These are phyloP conservation scores for Wallacemonas sp. DNA, from an alignment of 208 protist species.

Conservation along the genomic window DNA sequence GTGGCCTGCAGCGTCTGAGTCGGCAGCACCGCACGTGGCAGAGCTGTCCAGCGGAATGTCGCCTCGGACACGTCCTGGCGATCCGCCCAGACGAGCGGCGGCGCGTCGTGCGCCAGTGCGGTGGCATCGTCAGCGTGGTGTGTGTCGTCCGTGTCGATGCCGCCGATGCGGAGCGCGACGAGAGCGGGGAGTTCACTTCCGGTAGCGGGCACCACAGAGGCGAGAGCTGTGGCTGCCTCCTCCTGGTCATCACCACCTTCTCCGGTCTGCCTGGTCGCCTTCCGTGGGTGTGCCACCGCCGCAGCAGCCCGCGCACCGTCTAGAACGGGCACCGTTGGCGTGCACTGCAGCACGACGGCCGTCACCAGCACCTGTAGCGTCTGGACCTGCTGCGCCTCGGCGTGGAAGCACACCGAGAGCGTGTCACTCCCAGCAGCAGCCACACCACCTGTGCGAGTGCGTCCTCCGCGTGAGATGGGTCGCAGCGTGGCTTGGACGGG, in stretches of 20 bases:
- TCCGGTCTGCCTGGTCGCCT: background rate
- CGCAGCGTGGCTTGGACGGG: background rate
- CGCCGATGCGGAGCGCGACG: background rate
- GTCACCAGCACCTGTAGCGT: conserved; percentile 7
- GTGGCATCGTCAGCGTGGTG: background rate
- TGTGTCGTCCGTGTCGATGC: background rate
- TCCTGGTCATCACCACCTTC: background rate
- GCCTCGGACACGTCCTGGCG: background rate
- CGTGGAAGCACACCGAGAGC: background rate
- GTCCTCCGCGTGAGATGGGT: background rate
- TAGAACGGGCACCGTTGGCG: background rate
- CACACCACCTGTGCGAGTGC: background rate
- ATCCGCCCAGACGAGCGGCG: conserved; percentile 7
- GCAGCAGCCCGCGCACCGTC: background rate
- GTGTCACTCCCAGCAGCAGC: background rate
- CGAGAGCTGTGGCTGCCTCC: background rate
- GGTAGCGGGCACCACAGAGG: background rate
- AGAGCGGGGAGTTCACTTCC: background rate
- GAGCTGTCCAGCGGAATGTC: conserved; percentile 3
- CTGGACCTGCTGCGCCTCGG: conserved; percentile 13
- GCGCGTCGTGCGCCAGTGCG: background rate
- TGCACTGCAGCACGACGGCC: background rate
- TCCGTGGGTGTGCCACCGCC: background rate
- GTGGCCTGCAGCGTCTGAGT: background rate
- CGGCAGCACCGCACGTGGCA: background rate